Conservation (phyloP, 176 grass and related monocot genomes). For the Bromus sterilis region DNA sequence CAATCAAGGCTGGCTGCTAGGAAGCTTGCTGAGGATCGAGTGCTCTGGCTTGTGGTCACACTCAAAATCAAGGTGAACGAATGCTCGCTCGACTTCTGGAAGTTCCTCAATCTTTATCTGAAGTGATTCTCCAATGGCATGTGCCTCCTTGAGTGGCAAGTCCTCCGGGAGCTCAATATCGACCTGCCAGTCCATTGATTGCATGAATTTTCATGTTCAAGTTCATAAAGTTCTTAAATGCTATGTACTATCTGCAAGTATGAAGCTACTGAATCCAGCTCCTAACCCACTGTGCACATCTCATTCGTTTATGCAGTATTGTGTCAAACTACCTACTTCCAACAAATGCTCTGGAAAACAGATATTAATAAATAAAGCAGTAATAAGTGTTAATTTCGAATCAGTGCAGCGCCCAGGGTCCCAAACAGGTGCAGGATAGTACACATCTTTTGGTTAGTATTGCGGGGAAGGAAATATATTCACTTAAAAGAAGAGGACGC, state of each 20-base stretch:
- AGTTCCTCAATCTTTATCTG: slow-evolving; percentile 94
- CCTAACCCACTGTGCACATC: neutral
- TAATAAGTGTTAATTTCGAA: neutral
- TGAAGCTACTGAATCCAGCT: neutral
- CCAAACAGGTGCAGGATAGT: neutral
- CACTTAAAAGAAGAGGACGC: neutral
- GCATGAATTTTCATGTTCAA: neutral
- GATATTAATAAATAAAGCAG: neutral
- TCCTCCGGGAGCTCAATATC: slow-evolving; percentile 97
- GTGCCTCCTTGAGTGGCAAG: slow-evolving; percentile 84
- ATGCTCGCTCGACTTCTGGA: slow-evolving; percentile 82
- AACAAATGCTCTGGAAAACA: neutral
- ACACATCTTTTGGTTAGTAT: neutral
- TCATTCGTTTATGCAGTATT: neutral
- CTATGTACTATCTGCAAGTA: neutral
- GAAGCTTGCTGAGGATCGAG: slow-evolving; percentile 77
- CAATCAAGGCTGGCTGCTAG: slow-evolving; percentile 52
- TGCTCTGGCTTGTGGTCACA: slow-evolving; percentile 92
- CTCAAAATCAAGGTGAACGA: slow-evolving; percentile 90
- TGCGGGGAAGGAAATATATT: neutral
- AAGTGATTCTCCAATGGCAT: slow-evolving; percentile 81
- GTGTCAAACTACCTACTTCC: neutral
- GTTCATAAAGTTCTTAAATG: neutral
- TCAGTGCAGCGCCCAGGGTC: neutral
- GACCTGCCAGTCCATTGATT: slow-evolving; percentile 42